A percentile compares a stretch with the other conserved stretches of the same genome.
Conservation (phyloP, 169 alveolate species). For the Eimeria maxima region DNA sequence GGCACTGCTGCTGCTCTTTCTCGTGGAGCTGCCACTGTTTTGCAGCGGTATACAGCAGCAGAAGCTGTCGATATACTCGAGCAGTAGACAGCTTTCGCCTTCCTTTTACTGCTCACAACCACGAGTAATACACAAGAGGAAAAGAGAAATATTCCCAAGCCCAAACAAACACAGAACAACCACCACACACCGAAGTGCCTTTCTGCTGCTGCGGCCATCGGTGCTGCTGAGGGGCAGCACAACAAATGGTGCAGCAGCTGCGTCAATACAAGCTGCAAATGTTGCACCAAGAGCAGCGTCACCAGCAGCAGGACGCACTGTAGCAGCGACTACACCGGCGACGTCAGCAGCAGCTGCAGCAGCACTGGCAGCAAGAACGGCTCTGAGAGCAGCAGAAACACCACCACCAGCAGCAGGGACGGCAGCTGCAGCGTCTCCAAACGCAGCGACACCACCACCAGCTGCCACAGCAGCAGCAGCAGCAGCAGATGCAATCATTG, state of each 20-base stretch:
- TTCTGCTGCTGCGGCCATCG: not conserved
- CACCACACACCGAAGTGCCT: not conserved
- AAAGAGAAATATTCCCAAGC: not conserved
- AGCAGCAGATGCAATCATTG: not conserved
- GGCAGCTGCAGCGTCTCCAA: not conserved
- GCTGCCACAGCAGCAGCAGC: constrained; percentile 28
- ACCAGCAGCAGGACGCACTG: not conserved
- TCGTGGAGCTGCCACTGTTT: not conserved
- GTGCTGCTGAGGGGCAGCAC: not conserved
- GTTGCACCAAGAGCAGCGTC: not conserved
- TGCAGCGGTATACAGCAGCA: not conserved
- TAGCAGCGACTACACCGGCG: not conserved
- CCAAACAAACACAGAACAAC: too few relatives aligned
- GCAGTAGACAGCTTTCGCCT: not conserved
- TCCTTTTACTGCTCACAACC: not conserved
- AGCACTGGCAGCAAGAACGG: not conserved
- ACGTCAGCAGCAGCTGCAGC: not conserved
- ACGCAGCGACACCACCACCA: not conserved
- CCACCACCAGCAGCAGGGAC: not conserved
- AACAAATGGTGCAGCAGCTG: not conserved
- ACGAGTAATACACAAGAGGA: not conserved
- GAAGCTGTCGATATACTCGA: not conserved
- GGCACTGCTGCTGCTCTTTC: not conserved
- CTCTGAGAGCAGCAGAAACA: not conserved
- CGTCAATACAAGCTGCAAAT: not conserved